Evolutionary conservation across 2,329 filamentous ascomycete species (phyloP).

Genomic region (Epichloe scottii): DNA sequence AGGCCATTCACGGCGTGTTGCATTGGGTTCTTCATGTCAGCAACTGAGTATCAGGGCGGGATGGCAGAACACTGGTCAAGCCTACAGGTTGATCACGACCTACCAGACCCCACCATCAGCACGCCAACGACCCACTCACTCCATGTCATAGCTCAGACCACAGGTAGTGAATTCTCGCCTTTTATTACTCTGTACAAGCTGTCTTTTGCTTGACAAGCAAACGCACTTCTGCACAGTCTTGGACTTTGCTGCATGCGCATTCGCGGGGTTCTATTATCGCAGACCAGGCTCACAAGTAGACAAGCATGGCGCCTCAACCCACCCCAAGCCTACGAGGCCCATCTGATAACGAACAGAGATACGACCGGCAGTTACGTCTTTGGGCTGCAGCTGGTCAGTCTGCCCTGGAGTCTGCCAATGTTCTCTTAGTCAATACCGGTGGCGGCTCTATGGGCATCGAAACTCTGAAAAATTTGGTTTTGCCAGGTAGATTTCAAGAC

Average conservation of each 20-base stretch:
- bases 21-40: too few relatives aligned
- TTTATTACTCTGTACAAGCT: too few relatives aligned
- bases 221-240: not conserved
- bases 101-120: not conserved
- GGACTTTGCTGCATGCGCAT: not conserved
- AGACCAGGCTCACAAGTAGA: not conserved
- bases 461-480: conserved; percentile 89
- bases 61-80: not conserved
- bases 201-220: not conserved
- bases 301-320: not conserved
- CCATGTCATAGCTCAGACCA: not conserved
- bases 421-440: conserved; percentile 82
- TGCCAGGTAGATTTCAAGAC: conserved; percentile 50
- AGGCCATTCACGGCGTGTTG: not conserved
- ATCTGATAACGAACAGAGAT: conserved; percentile 59
- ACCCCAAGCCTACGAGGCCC: conserved; percentile 32
- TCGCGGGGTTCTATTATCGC: not conserved
- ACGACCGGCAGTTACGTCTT: conserved; percentile 86
- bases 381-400: conserved; percentile 91
- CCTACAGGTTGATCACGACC: not conserved
- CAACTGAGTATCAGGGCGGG: too few relatives aligned
- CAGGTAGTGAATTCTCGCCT: too few relatives aligned
- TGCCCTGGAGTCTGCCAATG: conserved; percentile 78
- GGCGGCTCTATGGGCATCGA: conserved; percentile 82
- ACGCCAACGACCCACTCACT: not conserved